Conservation (phyloP, 176 grass and related monocot species). For the Echinochloa phyllopogon region DNA sequence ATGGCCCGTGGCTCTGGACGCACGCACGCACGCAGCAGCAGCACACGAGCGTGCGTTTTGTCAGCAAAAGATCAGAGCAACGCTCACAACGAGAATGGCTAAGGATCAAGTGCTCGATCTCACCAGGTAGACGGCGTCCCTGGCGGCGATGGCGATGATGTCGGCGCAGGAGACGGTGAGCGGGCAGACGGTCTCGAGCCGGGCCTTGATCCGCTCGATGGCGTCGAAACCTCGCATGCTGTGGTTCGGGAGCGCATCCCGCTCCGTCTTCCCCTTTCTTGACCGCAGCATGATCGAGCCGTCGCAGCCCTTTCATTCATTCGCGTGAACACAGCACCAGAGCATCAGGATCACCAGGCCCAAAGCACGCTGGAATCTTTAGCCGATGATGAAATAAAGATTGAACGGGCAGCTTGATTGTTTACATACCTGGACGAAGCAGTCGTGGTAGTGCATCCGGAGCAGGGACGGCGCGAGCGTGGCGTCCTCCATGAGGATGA, state of each 20-base stretch:
- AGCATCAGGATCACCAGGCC: not conserved
- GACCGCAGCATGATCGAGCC: conserved; percentile 57
- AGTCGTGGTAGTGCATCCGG: conserved; percentile 78
- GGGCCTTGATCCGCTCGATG: conserved; percentile 61
- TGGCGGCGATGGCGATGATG: conserved; percentile 61
- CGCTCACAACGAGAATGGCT: not conserved
- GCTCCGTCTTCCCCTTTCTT: conserved; percentile 38
- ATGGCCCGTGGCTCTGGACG: conserved; percentile 51
- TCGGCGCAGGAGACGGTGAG: conserved; percentile 67
- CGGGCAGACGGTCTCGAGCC: conserved; percentile 55
- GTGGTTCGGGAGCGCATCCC: conserved; percentile 58
- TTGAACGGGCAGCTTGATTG: not conserved
- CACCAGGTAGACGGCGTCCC: conserved; percentile 56
- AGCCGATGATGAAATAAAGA: too few relatives aligned
- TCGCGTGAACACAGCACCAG: too few relatives aligned
- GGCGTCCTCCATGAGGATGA: conserved; percentile 44
- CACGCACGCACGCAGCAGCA: not conserved
- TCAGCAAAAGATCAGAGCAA: not conserved
- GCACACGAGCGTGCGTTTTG: not conserved
- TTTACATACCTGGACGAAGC: conserved; percentile 51
- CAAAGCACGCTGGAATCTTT: not conserved
- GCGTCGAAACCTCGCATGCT: conserved; percentile 57
- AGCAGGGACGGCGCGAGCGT: conserved; percentile 59
- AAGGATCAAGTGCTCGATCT: not conserved
- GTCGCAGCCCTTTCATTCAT: conserved; percentile 58